These are phyloP conservation scores for Fusarium subtropicale DNA, from an alignment of 2,329 filamentous ascomycete species.

Conservation along the genomic window DNA sequence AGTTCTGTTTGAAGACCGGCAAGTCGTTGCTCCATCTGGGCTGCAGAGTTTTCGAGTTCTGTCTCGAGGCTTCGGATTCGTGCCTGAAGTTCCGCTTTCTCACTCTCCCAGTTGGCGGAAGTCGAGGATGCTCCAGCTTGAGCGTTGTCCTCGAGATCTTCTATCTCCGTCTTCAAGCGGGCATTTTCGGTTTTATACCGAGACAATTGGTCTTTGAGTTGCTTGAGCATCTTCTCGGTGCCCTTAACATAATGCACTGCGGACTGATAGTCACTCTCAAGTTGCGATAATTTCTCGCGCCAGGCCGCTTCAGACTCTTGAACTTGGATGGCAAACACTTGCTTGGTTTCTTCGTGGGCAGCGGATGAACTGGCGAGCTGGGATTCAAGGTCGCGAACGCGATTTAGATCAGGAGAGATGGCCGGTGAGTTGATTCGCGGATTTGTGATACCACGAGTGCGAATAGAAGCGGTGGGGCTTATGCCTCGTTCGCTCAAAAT, in stretches of 20 bases:
- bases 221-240: slow-evolving; percentile 98
- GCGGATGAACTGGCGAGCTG: slow-evolving; percentile 82
- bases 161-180: slow-evolving; percentile 84
- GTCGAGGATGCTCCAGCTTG: slow-evolving; percentile 56
- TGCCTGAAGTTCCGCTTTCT: slow-evolving; percentile 74
- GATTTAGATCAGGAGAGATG: slow-evolving; percentile 81
- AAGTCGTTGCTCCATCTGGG: slow-evolving; percentile 78
- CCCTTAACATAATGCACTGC: slow-evolving; percentile 98
- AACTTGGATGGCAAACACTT: slow-evolving; percentile 79
- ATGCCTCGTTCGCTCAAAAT: slow-evolving; percentile 90
- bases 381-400: slow-evolving; percentile 86
- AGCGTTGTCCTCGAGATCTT: slow-evolving; percentile 69
- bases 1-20: slow-evolving; percentile 76
- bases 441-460: slow-evolving; percentile 79
- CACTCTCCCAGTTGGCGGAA: slow-evolving; percentile 76
- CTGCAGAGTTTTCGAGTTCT: slow-evolving; percentile 73
- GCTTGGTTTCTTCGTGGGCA: slow-evolving; percentile 87
- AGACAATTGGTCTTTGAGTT: slow-evolving; percentile 96
- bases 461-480: slow-evolving; percentile 77
- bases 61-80: slow-evolving; percentile 77
- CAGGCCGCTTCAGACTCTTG: slow-evolving; percentile 91
- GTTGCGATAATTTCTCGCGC: slow-evolving; percentile 90
- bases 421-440: slow-evolving; percentile 81
- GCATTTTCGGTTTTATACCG: slow-evolving; percentile 90
- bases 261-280: slow-evolving; percentile 97